Conservation (phyloP, 106 monocot species). For the Dendrobium officinale region DNA sequence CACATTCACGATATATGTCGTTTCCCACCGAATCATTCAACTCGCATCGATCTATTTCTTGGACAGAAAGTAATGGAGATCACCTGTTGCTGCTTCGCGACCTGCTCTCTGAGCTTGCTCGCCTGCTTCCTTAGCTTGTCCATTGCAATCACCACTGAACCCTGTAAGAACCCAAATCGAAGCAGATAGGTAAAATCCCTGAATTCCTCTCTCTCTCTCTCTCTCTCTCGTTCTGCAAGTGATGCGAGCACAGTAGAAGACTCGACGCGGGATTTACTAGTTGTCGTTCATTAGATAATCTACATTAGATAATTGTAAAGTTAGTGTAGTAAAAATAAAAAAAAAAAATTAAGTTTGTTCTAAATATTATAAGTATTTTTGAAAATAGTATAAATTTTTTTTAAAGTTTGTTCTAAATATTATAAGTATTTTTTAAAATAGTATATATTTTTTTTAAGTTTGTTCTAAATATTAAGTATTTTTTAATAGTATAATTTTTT, state of each 20-base stretch:
- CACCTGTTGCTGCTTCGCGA: slow-evolving; percentile 73
- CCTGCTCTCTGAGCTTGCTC: slow-evolving; percentile 62
- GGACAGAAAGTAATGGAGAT: not conserved
- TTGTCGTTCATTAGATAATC: too few relatives aligned
- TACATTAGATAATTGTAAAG: too few relatives aligned
- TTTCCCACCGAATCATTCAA: not conserved
- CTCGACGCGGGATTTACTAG: not conserved
- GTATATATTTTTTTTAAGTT: too few relatives aligned
- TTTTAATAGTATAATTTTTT: too few relatives aligned
- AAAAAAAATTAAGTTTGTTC: too few relatives aligned
- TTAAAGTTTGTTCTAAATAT: too few relatives aligned
- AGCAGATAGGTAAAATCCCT: not conserved
- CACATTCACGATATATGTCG: not conserved
- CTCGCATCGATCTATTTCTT: not conserved
- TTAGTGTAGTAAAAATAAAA: too few relatives aligned
- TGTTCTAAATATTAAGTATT: too few relatives aligned
- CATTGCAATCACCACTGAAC: slow-evolving; percentile 18
- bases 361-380: too few relatives aligned
- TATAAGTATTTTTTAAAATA: too few relatives aligned
- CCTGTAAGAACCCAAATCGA: not conserved
- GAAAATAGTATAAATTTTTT: too few relatives aligned
- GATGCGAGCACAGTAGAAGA: not conserved
- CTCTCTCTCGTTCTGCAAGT: not conserved
- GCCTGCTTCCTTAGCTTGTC: slow-evolving; percentile 60
- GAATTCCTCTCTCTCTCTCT: not conserved